A percentile compares a stretch with the other conserved stretches of the same genome.
These are phyloP conservation scores for Vanrija humicola DNA, from an alignment of 1,284 basidiomycete genomes.

Conservation along the genomic window DNA sequence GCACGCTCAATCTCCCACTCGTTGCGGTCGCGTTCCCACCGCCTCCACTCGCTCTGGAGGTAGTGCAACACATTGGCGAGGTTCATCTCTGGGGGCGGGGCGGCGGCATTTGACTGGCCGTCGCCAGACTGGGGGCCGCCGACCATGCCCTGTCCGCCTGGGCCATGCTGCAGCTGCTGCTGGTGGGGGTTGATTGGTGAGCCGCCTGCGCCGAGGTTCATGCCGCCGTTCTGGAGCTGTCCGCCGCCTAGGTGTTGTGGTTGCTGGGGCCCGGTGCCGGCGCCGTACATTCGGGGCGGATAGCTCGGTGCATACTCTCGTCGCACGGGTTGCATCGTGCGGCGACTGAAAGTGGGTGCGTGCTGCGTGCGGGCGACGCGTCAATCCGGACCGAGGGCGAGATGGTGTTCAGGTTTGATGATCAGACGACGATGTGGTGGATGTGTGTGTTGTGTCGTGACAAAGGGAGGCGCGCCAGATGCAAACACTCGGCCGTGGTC, in stretches of 20 bases:
- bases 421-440: not conserved
- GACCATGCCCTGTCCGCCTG: not conserved
- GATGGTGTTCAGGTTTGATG: not conserved
- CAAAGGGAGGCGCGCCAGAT: too few relatives aligned
- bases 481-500: too few relatives aligned
- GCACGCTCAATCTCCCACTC: conserved; percentile 99
- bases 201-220: conserved; percentile 5
- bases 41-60: conserved; percentile 94
- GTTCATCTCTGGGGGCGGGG: conserved; percentile 62
- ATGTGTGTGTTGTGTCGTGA: not conserved
- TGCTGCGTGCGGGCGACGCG: conserved; percentile 1
- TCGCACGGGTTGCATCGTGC: conserved; percentile 10
- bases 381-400: conserved; percentile 1
- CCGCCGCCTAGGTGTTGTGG: not conserved
- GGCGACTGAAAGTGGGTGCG: not conserved
- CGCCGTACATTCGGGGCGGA: conserved; percentile 13
- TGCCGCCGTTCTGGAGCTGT: conserved; percentile 13
- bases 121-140: conserved; percentile 15
- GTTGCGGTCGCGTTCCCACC: conserved; percentile 94
- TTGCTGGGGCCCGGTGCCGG: not conserved
- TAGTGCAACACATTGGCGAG: conserved; percentile 94
- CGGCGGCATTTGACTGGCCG: conserved; percentile 27
- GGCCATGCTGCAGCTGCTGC: conserved; percentile 9
- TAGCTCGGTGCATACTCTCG: conserved; percentile 13
- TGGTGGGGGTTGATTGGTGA: conserved; percentile 5